Evolutionary conservation across 2,329 filamentous ascomycete species (phyloP).

Genomic region (Fusarium fracticaudum): DNA sequence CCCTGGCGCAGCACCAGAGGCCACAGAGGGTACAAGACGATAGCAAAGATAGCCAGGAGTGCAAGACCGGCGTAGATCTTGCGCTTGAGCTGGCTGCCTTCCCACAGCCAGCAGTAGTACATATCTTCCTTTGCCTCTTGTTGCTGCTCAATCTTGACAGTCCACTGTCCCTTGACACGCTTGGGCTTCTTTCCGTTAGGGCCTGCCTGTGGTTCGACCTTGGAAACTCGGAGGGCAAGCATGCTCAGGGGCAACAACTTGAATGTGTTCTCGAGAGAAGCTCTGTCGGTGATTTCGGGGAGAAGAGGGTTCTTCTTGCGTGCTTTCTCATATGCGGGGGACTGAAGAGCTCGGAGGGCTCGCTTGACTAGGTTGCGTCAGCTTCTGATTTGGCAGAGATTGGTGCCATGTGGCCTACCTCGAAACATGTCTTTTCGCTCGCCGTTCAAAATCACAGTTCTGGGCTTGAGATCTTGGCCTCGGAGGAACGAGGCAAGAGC

Average conservation of each 20-base stretch:
- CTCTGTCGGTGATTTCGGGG: slow-evolving; percentile 86
- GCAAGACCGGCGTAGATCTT: slow-evolving; percentile 90
- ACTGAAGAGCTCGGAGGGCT: slow-evolving; percentile 88
- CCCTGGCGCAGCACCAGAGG: slow-evolving; percentile 89
- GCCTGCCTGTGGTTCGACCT: slow-evolving; percentile 75
- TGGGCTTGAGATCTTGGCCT: slow-evolving; percentile 83
- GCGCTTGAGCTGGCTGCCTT: slow-evolving; percentile 92
- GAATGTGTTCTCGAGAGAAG: slow-evolving; percentile 91
- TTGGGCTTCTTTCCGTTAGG: slow-evolving; percentile 75
- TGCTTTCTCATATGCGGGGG: slow-evolving; percentile 89
- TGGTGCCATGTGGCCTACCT: slow-evolving; percentile 63
- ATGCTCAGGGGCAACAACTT: slow-evolving; percentile 95
- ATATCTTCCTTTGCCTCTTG: slow-evolving; percentile 87
- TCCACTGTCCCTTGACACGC: slow-evolving; percentile 95
- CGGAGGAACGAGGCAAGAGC: slow-evolving; percentile 90
- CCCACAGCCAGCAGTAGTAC: slow-evolving; percentile 97
- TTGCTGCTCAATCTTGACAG: slow-evolving; percentile 93
- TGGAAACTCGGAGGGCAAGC: slow-evolving; percentile 88
- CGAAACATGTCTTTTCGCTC: slow-evolving; percentile 99
- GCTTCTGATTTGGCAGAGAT: background rate
- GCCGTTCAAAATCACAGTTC: slow-evolving; percentile 93
- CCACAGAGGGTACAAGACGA: slow-evolving; percentile 97
- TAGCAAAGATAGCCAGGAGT: slow-evolving; percentile 81
- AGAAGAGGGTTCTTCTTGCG: slow-evolving; percentile 89
- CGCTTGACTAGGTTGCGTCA: slow-evolving; percentile 78